Evolutionary conservation across 73 alveolate genomes (phyloP), one percentile per base, ranked within the genome.

Genomic region (Paramecium tetraurelia): DNA sequence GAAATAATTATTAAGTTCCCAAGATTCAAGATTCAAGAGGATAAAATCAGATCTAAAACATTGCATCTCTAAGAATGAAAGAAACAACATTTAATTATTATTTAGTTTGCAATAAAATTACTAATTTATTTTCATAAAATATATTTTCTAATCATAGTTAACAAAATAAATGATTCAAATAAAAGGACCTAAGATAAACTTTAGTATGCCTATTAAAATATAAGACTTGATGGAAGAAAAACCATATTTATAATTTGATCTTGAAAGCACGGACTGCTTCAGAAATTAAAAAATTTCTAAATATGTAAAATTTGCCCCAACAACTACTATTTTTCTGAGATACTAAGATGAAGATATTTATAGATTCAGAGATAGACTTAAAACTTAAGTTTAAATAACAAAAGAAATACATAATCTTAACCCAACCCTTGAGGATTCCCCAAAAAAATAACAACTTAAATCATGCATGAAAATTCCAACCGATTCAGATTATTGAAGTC

Each of bases 241-340:
- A 63, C 29, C 50, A 63, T 63, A 63, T 33, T 63, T 48, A 63
- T 27, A 31, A 31, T 63, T 63, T 24, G 84, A 63, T 31, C 21
- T 63, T 27, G 84, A 63, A 63, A 63, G 84, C 84, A 63, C 84
- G 4, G 84, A 63, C 46, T 63, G 84, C 84, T 63, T 63, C 48
- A 63, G 46, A 27, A 63, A 63, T 63, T 63, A 63, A 27, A 63
- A 63, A 31, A 63, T 12, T 31, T 18, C 69, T 53, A 63, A 63
- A 33, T 31, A 63, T 10, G 84, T 63, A 10, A 33, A 63, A 63
- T 63, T 63, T 63, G 84, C 84, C 18, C 46, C 84, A 22, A 63
- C 84, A 27, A 63, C 27, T 22, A 63, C 84, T 33, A 63, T 63
- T 33, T 63, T 63, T 63, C 84, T 63, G 41, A 63, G 84, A 63